A percentile compares a stretch with the other conserved stretches of the same genome.
Evolutionary conservation across 352 stramenopile species (phyloP).

Genomic region (Phytopythium chamaehyphon): DNA sequence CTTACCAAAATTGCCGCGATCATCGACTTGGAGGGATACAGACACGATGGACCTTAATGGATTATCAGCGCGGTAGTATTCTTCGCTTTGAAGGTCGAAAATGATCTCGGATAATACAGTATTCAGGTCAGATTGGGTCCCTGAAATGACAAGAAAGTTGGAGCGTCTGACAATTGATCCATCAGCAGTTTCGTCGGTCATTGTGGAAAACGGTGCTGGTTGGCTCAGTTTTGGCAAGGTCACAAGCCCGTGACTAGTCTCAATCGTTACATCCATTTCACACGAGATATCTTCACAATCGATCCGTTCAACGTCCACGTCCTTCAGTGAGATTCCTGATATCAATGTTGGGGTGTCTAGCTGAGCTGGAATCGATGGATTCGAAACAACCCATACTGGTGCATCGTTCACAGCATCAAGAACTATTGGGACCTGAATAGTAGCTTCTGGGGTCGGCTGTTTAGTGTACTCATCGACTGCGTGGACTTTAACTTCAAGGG

Average conservation of each 20-base stretch:
- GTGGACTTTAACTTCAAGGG: slow-evolving; percentile 28
- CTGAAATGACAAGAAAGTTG: slow-evolving; percentile 31
- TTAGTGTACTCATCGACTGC: slow-evolving; percentile 44
- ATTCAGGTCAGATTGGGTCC: slow-evolving; percentile 35
- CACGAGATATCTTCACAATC: slow-evolving; percentile 24
- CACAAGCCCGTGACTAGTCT: slow-evolving; percentile 33
- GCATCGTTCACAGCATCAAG: slow-evolving; percentile 55
- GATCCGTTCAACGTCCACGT: slow-evolving; percentile 31
- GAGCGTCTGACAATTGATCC: slow-evolving; percentile 4
- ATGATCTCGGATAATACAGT: slow-evolving; percentile 33
- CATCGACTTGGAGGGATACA: slow-evolving; percentile 52
- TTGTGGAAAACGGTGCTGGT: slow-evolving; percentile 13
- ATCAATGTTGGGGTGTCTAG: slow-evolving; percentile 25
- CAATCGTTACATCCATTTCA: slow-evolving; percentile 53
- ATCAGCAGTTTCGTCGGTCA: slow-evolving; percentile 7
- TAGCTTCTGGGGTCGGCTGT: slow-evolving; percentile 25
- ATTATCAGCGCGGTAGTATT: slow-evolving; percentile 23
- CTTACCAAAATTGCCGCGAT: slow-evolving; percentile 40
- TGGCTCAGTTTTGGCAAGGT: slow-evolving; percentile 21
- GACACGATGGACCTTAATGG: slow-evolving; percentile 21
- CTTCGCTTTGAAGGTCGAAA: slow-evolving; percentile 28
- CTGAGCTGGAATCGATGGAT: slow-evolving; percentile 14
- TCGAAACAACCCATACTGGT: slow-evolving; percentile 42
- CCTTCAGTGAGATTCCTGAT: slow-evolving; percentile 32
- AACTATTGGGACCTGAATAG: slow-evolving; percentile 20